These are phyloP conservation scores for Fusarium staphyleae DNA, from an alignment of 2,329 filamentous ascomycete genomes.

Conservation along the genomic window DNA sequence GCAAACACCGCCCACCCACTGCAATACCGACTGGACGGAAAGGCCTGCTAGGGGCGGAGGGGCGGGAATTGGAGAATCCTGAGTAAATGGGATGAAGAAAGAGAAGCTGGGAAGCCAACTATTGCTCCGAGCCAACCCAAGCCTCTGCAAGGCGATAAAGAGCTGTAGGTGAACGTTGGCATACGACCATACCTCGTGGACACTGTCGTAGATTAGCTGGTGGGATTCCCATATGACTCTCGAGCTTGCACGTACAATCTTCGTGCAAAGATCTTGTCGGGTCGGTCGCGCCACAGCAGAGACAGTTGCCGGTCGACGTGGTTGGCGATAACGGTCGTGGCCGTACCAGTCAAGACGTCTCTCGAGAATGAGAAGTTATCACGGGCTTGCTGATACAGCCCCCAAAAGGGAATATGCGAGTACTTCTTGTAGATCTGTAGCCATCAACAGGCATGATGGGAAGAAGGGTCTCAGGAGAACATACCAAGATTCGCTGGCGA, in stretches of 20 bases:
- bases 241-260: constrained; percentile 38
- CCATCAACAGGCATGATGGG: constrained; percentile 12
- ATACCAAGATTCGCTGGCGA: constrained; percentile 61
- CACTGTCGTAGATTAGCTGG: constrained; percentile 35
- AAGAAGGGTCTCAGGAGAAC: constrained; percentile 10
- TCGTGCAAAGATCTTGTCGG: constrained; percentile 33
- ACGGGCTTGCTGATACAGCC: constrained; percentile 46
- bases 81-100: constrained; percentile 64
- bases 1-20: constrained; percentile 53
- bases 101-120: constrained; percentile 53
- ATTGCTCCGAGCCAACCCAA: constrained; percentile 54
- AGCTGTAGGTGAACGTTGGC: constrained; percentile 59
- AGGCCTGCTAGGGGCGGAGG: constrained; percentile 53
- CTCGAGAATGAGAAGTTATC: constrained; percentile 42
- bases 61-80: constrained; percentile 57
- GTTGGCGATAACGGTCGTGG: constrained; percentile 41
- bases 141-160: constrained; percentile 60
- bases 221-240: not conserved
- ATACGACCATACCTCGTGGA: constrained; percentile 50
- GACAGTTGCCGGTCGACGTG: constrained; percentile 42
- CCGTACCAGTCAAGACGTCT: constrained; percentile 46
- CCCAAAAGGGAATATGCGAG: constrained; percentile 57
- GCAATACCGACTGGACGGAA: constrained; percentile 47
- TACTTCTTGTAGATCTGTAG: constrained; percentile 61
- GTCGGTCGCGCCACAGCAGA: constrained; percentile 37